phyloP scores from a whole-genome alignment of 2,329 filamentous ascomycete genomes.

The Clonostachys byssicola region DNA sequence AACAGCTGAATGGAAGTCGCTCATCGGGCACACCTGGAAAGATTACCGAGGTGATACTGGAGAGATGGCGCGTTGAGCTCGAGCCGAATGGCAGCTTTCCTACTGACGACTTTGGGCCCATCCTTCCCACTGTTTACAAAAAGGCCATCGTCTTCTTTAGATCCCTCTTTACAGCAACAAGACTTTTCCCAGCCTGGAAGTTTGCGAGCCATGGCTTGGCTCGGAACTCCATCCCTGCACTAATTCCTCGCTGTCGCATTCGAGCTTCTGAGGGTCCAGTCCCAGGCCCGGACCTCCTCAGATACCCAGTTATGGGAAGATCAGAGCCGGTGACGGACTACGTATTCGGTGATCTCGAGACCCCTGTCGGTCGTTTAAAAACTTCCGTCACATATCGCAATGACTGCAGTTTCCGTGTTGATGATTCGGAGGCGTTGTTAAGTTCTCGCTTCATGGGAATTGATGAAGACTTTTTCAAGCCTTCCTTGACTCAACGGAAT shows the following conservation, averaged over 20 bases:
- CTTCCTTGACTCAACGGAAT: constrained; percentile 62
- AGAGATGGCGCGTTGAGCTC: constrained; percentile 86
- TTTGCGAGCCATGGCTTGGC: constrained; percentile 69
- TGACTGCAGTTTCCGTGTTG: constrained; percentile 86
- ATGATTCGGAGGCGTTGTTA: constrained; percentile 84
- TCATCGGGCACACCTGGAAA: constrained; percentile 34
- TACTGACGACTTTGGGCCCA: constrained; percentile 55
- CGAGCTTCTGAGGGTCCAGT: constrained; percentile 53
- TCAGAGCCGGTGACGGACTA: constrained; percentile 61
- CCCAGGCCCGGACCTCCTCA: constrained; percentile 61
- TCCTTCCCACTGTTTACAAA: constrained; percentile 89
- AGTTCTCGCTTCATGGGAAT: constrained; percentile 92
- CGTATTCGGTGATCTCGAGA: constrained; percentile 78
- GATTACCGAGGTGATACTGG: constrained; percentile 74
- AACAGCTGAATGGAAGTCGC: constrained; percentile 63
- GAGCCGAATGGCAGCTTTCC: constrained; percentile 46
- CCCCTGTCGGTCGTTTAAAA: constrained; percentile 79
- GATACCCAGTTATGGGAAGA: constrained; percentile 28
- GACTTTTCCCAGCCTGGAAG: constrained; percentile 82
- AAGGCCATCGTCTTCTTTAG: constrained; percentile 94
- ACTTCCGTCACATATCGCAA: constrained; percentile 81
- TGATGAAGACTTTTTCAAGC: constrained; percentile 82
- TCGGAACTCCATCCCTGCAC: constrained; percentile 62
- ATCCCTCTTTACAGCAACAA: constrained; percentile 77
- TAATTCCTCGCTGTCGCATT: constrained; percentile 80